phyloP scores from a whole-genome alignment of 208 protist genomes.

The Leishmania mexicana region DNA sequence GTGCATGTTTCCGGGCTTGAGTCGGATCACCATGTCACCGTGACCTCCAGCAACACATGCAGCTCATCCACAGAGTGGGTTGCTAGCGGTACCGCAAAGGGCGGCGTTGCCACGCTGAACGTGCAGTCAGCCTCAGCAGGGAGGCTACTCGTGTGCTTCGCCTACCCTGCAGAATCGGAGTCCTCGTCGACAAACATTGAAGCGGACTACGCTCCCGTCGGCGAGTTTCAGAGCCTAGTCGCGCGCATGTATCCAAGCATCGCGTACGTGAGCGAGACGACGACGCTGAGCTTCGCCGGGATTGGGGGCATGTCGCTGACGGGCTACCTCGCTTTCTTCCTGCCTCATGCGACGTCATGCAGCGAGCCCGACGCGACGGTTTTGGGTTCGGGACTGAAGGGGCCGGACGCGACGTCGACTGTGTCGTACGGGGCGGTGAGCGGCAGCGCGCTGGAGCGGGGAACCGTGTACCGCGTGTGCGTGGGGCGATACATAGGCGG shows the following conservation, averaged over 20 bases:
- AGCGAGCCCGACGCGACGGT: neutral
- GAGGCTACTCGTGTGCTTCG: slow-evolving; percentile 43
- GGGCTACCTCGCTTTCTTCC: neutral
- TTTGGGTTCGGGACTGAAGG: neutral
- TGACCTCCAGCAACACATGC: slow-evolving; percentile 13
- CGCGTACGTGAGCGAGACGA: slow-evolving; percentile 25
- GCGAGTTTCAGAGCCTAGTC: slow-evolving; percentile 24
- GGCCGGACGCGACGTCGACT: slow-evolving; percentile 3
- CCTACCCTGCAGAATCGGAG: slow-evolving; percentile 30
- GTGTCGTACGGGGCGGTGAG: slow-evolving; percentile 8
- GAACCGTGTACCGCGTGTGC: slow-evolving; percentile 4
- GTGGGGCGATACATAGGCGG: neutral
- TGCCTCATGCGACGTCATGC: neutral
- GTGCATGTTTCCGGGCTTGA: slow-evolving; percentile 30
- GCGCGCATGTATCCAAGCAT: slow-evolving; percentile 27
- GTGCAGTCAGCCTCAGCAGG: slow-evolving; percentile 16
- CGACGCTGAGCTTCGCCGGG: slow-evolving; percentile 8
- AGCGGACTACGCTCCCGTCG: slow-evolving; percentile 24
- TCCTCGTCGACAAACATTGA: slow-evolving; percentile 8
- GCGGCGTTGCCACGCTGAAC: slow-evolving; percentile 18
- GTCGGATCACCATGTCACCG: slow-evolving; percentile 20
- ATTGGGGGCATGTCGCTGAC: neutral
- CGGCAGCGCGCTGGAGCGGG: neutral
- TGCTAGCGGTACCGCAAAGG: slow-evolving; percentile 15
- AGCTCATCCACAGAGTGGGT: slow-evolving; percentile 7